Percentiles rank a stretch among this genome's conserved stretches.
These are phyloP conservation scores for Arthroderma sp. DNA, from an alignment of 2,329 filamentous ascomycete genomes.

Conservation along the genomic window DNA sequence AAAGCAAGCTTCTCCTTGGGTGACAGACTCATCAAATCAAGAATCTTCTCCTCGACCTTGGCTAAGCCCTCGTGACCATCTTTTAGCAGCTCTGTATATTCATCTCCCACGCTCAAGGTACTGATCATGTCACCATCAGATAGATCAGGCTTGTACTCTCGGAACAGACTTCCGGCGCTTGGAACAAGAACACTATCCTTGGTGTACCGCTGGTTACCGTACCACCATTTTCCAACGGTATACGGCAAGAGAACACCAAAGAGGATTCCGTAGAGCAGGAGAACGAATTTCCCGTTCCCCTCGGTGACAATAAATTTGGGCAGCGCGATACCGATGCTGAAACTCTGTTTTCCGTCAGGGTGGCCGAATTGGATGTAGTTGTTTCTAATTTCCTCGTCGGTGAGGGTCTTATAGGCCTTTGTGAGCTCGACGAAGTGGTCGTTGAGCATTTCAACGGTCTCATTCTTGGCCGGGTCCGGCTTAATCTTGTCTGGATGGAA, in stretches of 20 bases:
- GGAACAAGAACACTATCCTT: slow-evolving; percentile 89
- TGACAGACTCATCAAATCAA: slow-evolving; percentile 53
- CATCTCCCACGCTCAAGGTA: slow-evolving; percentile 72
- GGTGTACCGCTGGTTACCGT: slow-evolving; percentile 82
- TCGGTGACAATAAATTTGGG: slow-evolving; percentile 87
- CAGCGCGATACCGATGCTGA: slow-evolving; percentile 92
- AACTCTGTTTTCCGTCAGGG: slow-evolving; percentile 95
- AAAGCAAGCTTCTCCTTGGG: slow-evolving; percentile 65
- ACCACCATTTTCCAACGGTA: slow-evolving; percentile 96
- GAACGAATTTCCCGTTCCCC: slow-evolving; percentile 88
- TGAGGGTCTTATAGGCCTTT: slow-evolving; percentile 95
- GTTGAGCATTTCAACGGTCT: slow-evolving; percentile 75
- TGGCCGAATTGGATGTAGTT: slow-evolving; percentile 95
- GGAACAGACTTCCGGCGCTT: slow-evolving; percentile 89
- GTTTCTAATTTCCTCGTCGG: slow-evolving; percentile 91
- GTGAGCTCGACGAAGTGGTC: slow-evolving; percentile 85
- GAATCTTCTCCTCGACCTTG: slow-evolving; percentile 70
- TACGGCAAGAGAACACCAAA: slow-evolving; percentile 87
- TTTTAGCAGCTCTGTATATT: slow-evolving; percentile 65
- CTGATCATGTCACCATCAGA: slow-evolving; percentile 67
- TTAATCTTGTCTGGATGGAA: slow-evolving; percentile 88
- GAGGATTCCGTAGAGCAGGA: slow-evolving; percentile 76
- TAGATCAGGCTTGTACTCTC: slow-evolving; percentile 76
- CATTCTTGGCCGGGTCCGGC: slow-evolving; percentile 74
- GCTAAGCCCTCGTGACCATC: slow-evolving; percentile 68